Conservation (phyloP, 129 eudicot species). For the Pseudognaphalium luteoalbum region DNA sequence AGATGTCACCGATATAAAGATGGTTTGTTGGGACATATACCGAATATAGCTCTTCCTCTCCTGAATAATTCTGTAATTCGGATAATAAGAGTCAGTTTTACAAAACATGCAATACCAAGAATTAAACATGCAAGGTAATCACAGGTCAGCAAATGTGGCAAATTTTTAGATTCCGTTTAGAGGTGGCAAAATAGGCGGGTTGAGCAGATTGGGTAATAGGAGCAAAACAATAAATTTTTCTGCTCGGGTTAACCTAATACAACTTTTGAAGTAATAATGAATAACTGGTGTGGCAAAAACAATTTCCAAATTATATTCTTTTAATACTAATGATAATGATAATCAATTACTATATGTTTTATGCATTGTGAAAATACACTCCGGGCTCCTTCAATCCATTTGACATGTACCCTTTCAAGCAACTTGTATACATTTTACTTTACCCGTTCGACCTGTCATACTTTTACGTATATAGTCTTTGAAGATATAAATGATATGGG, state of each 20-base stretch:
- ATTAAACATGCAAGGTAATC: background rate
- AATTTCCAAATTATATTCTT: background rate
- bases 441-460: background rate
- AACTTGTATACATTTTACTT: too few relatives aligned
- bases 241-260: background rate
- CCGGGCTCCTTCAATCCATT: background rate
- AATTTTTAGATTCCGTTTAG: background rate
- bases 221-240: background rate
- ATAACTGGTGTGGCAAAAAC: background rate
- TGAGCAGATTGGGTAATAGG: background rate
- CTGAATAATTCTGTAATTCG: constrained; percentile 55
- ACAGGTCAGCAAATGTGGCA: background rate
- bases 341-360: too few relatives aligned
- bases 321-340: too few relatives aligned
- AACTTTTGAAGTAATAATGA: background rate
- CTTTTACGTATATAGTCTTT: background rate
- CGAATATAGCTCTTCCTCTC: constrained; percentile 81
- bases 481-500: background rate
- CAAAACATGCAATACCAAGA: background rate
- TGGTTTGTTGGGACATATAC: constrained; percentile 87
- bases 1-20: constrained; percentile 83
- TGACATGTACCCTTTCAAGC: background rate
- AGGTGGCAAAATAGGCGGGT: background rate
- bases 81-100: background rate
- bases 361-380: background rate